These are phyloP conservation scores for Debaryomyces sp. DNA, from an alignment of 1,139 yeast genomes.

Conservation along the genomic window DNA sequence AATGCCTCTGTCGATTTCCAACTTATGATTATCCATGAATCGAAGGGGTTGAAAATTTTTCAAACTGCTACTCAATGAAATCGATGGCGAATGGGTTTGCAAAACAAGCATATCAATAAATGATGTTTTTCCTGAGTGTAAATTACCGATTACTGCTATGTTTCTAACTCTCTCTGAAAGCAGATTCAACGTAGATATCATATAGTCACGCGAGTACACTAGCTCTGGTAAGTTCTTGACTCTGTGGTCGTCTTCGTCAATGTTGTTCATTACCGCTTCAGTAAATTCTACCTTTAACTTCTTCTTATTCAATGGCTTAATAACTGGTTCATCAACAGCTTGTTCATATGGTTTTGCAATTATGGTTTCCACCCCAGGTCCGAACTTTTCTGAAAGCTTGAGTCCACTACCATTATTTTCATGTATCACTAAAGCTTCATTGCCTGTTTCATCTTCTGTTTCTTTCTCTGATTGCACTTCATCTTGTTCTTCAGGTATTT, in stretches of 20 bases:
- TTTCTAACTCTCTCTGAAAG: constrained; percentile 73
- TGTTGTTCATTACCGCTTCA: constrained; percentile 21
- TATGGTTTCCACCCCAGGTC: constrained; percentile 57
- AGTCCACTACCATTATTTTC: constrained; percentile 34
- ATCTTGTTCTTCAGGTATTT: constrained; percentile 18
- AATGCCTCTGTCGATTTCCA: constrained; percentile 73
- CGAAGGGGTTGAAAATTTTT: constrained; percentile 48
- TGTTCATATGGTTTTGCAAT: constrained; percentile 21
- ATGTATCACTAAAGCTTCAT: constrained; percentile 27
- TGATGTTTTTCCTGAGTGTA: constrained; percentile 88
- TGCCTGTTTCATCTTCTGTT: constrained; percentile 10
- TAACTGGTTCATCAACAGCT: constrained; percentile 57
- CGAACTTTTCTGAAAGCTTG: constrained; percentile 17
- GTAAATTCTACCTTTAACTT: constrained; percentile 48
- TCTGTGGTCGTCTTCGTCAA: constrained; percentile 14
- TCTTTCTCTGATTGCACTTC: constrained; percentile 17
- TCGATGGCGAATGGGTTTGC: constrained; percentile 56
- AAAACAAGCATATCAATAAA: constrained; percentile 68
- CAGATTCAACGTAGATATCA: constrained; percentile 45
- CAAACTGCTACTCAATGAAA: constrained; percentile 28
- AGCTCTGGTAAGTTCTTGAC: constrained; percentile 54
- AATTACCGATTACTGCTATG: constrained; percentile 78
- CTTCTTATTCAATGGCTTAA: constrained; percentile 53
- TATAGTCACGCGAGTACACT: constrained; percentile 64
- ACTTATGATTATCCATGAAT: constrained; percentile 69